Evolutionary conservation across 2,329 filamentous ascomycete species (phyloP).

Genomic region (Fusarium aywerte): DNA sequence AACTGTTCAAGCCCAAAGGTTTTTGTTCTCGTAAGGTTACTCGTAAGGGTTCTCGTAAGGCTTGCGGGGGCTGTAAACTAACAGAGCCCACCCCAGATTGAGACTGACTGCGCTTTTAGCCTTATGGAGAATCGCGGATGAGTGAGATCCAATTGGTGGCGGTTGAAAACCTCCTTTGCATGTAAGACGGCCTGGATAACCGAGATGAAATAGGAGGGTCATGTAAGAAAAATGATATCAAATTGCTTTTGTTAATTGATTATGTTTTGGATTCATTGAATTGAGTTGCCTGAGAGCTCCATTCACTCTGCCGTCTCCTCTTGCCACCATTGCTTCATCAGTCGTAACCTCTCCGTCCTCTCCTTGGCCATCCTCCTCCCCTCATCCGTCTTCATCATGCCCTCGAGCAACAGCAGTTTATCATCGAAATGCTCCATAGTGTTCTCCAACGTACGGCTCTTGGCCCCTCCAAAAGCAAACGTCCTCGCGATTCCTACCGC

Average conservation of each 20-base stretch:
- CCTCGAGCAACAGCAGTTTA: constrained; percentile 74
- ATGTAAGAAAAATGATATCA: not conserved
- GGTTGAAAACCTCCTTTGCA: not conserved
- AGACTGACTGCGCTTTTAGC: constrained; percentile 28
- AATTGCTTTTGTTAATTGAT: not conserved
- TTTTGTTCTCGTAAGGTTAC: constrained; percentile 2
- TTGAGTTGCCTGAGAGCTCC: not conserved
- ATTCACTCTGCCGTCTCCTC: constrained; percentile 56
- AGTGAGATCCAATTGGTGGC: not conserved
- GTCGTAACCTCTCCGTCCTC: constrained; percentile 62
- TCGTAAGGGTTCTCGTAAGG: constrained; percentile 10
- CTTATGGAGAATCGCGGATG: not conserved
- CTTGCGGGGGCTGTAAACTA: constrained; percentile 6
- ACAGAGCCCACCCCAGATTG: not conserved
- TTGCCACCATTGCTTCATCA: constrained; percentile 68
- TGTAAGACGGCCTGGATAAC: not conserved
- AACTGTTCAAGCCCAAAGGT: not conserved
- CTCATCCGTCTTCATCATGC: constrained; percentile 71
- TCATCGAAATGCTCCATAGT: constrained; percentile 80
- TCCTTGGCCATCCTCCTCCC: constrained; percentile 64
- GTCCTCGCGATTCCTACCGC: constrained; percentile 82
- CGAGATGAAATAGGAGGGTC: not conserved
- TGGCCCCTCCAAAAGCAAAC: constrained; percentile 73
- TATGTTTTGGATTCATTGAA: not conserved
- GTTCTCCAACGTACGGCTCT: constrained; percentile 67